Conservation (phyloP, 1,284 basidiomycete genomes). For the Laetiporus sulphureus region DNA sequence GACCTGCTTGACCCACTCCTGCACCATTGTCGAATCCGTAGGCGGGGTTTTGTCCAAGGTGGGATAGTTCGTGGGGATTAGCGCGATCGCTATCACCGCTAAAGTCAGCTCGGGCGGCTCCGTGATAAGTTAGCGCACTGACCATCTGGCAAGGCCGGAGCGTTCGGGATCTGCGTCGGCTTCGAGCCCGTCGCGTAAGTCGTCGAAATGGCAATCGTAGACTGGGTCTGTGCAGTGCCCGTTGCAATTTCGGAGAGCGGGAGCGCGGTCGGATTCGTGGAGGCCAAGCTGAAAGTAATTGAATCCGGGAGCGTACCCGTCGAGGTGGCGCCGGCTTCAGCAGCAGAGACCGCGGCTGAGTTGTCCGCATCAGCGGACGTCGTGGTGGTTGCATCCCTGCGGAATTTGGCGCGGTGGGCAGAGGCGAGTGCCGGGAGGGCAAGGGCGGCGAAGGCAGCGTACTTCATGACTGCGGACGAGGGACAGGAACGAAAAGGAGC, state of each 20-base stretch:
- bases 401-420: constrained; percentile 24
- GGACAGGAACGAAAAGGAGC: constrained; percentile 12
- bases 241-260: constrained; percentile 42
- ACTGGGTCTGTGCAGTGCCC: constrained; percentile 28
- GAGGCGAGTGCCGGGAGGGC: constrained; percentile 26
- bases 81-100: constrained; percentile 15
- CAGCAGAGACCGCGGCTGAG: constrained; percentile 9
- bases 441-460: constrained; percentile 24
- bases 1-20: constrained; percentile 68
- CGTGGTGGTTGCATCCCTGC: constrained; percentile 21
- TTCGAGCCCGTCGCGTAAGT: constrained; percentile 34
- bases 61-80: constrained; percentile 58
- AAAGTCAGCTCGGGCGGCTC: not conserved
- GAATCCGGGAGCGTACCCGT: constrained; percentile 12
- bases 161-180: constrained; percentile 38
- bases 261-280: constrained; percentile 56
- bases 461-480: constrained; percentile 29
- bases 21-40: constrained; percentile 60
- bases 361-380: constrained; percentile 1
- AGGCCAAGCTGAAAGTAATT: constrained; percentile 34
- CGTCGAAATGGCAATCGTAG: constrained; percentile 34
- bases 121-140: constrained; percentile 15
- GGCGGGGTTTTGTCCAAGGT: constrained; percentile 62
- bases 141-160: constrained; percentile 47
- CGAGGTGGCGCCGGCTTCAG: constrained; percentile 9